These are phyloP conservation scores for Pseudonitzschia pungens DNA, from an alignment of 108 stramenopile species.

Conservation along the genomic window DNA sequence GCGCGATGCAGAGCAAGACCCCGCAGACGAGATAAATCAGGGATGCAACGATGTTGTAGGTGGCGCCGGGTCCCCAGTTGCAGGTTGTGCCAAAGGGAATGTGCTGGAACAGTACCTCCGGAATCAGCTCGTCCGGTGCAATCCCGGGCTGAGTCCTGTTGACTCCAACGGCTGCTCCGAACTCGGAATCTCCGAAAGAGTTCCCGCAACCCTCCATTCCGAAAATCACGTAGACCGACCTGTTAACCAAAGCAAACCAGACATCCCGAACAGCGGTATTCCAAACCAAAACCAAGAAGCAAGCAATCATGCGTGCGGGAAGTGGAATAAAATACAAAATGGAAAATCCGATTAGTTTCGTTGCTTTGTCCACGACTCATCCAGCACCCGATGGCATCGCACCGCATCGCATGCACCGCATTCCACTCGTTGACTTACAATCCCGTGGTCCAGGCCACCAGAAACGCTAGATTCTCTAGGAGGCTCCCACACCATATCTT, in stretches of 20 bases:
- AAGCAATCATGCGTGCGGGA: no score
- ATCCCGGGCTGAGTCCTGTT: background rate
- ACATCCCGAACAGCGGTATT: background rate
- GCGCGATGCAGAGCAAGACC: background rate
- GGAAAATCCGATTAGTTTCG: no score
- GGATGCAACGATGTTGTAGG: background rate
- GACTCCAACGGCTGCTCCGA: background rate
- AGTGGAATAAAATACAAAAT: no score
- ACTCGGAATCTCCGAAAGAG: background rate
- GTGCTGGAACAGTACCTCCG: background rate
- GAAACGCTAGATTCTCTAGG: background rate
- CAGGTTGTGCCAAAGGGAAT: background rate
- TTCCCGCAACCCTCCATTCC: constrained; percentile 5
- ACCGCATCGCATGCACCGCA: no score
- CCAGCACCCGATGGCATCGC: no score
- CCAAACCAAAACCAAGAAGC: background rate
- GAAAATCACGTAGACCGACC: background rate
- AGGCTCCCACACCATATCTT: background rate
- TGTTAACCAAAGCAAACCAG: background rate
- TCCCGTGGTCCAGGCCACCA: background rate
- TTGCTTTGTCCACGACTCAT: no score
- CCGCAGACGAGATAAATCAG: background rate
- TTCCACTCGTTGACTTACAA: background rate
- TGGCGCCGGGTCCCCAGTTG: background rate
- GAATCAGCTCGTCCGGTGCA: background rate